Conservation (phyloP, 805 yeast species). For the Yarrowia yakushimensis region DNA sequence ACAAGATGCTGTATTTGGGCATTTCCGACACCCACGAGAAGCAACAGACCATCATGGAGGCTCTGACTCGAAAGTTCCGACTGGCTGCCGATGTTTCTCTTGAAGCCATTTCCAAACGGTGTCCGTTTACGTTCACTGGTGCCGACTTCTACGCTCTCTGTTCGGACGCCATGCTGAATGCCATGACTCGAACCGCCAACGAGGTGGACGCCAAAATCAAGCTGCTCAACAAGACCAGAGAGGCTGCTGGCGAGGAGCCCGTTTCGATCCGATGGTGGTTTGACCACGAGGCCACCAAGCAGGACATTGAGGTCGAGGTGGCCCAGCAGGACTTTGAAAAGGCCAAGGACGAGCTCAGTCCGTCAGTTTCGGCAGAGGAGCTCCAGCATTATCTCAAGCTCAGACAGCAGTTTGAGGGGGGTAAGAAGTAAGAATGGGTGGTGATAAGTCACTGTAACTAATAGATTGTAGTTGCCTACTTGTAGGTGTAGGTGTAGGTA, state of each 20-base stretch:
- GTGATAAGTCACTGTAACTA: too few species aligned
- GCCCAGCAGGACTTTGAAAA: constrained; percentile 69
- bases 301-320: constrained; percentile 68
- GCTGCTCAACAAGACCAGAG: constrained; percentile 43
- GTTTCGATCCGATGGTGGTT: constrained; percentile 86
- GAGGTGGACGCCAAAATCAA: constrained; percentile 66
- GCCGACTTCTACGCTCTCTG: constrained; percentile 97
- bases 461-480: too few species aligned
- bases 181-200: constrained; percentile 86
- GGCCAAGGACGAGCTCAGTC: constrained; percentile 67
- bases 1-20: constrained; percentile 90
- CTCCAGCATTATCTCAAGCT: constrained; percentile 74
- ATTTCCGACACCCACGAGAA: constrained; percentile 87
- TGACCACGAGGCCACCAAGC: constrained; percentile 65
- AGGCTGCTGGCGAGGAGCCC: constrained; percentile 36
- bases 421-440: neutral
- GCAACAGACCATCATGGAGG: constrained; percentile 79
- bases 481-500: too few species aligned
- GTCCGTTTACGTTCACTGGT: constrained; percentile 93
- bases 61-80: constrained; percentile 73
- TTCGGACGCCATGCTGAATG: constrained; percentile 92
- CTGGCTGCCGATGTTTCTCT: constrained; percentile 60
- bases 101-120: constrained; percentile 54
- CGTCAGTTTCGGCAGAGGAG: constrained; percentile 87
- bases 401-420: constrained; percentile 77